Percentiles rank a stretch among this genome's conserved stretches.
Conservation (phyloP, 768 basidiomycete genomes). For the Hygrocybe punicea region DNA sequence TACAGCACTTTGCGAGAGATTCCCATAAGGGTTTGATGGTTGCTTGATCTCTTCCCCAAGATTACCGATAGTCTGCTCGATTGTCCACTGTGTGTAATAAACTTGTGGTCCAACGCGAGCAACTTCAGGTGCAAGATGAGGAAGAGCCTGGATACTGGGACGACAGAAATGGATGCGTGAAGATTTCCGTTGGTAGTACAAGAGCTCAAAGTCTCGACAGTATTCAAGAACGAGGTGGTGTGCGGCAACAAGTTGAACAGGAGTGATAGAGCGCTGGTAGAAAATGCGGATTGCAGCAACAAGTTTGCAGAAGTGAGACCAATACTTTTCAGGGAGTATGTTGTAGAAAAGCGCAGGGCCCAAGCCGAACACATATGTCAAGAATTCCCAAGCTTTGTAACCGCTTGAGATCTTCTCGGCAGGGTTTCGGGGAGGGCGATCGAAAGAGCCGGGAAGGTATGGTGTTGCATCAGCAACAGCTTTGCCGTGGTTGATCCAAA, state of each 20-base stretch:
- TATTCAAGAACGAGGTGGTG: conserved; percentile 13
- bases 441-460: conserved; percentile 34
- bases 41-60: conserved; percentile 17
- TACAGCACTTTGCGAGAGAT: conserved; percentile 18
- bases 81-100: conserved; percentile 15
- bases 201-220: conserved; percentile 14
- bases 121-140: conserved; percentile 16
- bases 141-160: conserved; percentile 15
- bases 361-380: conserved; percentile 12
- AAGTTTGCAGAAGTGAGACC: conserved; percentile 15
- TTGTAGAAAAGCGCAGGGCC: conserved; percentile 11
- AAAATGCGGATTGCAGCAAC: conserved; percentile 10
- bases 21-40: conserved; percentile 20
- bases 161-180: conserved; percentile 20
- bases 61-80: conserved; percentile 20
- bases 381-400: conserved; percentile 18
- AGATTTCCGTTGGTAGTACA: conserved; percentile 17
- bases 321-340: conserved; percentile 9
- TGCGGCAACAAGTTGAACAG: not conserved
- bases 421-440: conserved; percentile 32
- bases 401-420: conserved; percentile 31
- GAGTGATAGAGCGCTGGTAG: conserved; percentile 7
- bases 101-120: conserved; percentile 15
- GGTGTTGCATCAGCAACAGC: conserved; percentile 19
- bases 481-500: conserved; percentile 29